These are phyloP conservation scores for Fraxinus sp. DNA, from an alignment of 305 asterid species.

Conservation along the genomic window DNA sequence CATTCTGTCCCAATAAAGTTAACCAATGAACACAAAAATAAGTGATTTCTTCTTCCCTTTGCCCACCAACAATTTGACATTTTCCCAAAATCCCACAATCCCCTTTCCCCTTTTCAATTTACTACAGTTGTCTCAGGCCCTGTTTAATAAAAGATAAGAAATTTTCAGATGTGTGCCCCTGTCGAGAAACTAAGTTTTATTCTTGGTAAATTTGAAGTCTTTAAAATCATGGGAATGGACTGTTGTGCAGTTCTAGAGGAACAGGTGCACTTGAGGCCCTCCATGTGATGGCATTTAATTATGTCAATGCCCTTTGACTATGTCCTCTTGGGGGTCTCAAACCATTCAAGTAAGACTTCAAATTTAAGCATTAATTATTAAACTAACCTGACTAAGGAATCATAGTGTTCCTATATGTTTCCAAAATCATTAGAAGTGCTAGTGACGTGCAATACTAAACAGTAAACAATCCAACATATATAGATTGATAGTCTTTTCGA, in stretches of 20 bases:
- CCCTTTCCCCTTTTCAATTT: slow-evolving; percentile 16
- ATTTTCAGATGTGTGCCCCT: not conserved
- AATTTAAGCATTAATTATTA: slow-evolving; percentile 35
- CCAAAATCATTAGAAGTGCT: not conserved
- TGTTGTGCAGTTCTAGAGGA: not conserved
- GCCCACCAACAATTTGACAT: slow-evolving; percentile 14
- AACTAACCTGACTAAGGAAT: slow-evolving; percentile 17
- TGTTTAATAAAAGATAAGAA: not conserved
- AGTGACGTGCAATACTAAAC: not conserved
- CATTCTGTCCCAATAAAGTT: slow-evolving; percentile 54
- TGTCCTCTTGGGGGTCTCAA: slow-evolving; percentile 15
- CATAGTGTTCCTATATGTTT: not conserved
- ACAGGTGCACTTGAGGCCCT: slow-evolving; percentile 5
- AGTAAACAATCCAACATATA: slow-evolving; percentile 10
- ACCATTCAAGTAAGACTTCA: slow-evolving; percentile 31
- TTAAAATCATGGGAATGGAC: not conserved
- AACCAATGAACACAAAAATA: not conserved
- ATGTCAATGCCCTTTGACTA: slow-evolving; percentile 13
- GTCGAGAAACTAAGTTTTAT: not conserved
- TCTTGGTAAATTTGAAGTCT: not conserved
- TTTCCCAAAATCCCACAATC: slow-evolving; percentile 19
- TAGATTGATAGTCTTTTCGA: not conserved
- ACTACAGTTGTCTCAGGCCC: slow-evolving; percentile 17
- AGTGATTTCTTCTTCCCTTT: slow-evolving; percentile 21
- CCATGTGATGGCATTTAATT: not conserved